Evolutionary conservation across 2,329 filamentous ascomycete species (phyloP), one percentile per base, ranked within the genome.

Genomic region (Paraphoma sp.): DNA sequence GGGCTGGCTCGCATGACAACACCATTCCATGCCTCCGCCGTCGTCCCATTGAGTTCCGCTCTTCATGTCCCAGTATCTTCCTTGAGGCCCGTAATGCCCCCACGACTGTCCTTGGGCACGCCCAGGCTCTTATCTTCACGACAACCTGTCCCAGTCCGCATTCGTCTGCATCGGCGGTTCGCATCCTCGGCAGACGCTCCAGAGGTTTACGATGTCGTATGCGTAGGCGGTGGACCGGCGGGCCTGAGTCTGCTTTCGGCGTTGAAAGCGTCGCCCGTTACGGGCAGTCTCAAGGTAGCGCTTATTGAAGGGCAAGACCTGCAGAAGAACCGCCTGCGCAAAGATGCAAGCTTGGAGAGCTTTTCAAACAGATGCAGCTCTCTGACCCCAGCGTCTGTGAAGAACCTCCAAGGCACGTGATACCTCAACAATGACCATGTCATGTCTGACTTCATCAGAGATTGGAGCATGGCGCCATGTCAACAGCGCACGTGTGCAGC

Each of bases 361-460:
- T 99, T 89, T 80, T 97, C 94, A 57, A 98, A 99, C 80, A 89
- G 95, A 71, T 97, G 94, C 80, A 97, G 92, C 81, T 98, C 94
- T 48, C 84, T 99, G 54, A 99, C 95, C 0, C 94, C 94, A 0
- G 85, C 90, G 0, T 97, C 93, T 0, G 89, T 92, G n/a, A 84
- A 83, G 3, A 97, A 95, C 70, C 84, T 98, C 61, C 84, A 91
- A 68, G 76, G 78, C 77, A 68, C 18, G 57, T 50, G 42, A 45
- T 53, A n/a, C 12, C 11, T 11, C 29, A 11, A 10, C 42, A 16
- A 30, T 14, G 30, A 28, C 17, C 31, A 18, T 51, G 18, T 44
- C 45, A 5, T 45, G n/a, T 60, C 59, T 63, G 49, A 68, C 58
- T 17, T 45, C 23, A 30, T 28, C 63, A 71, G 82, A 84, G 4